phyloP scores from a whole-genome alignment of 495 filamentous ascomycete species.

The Apodospora peruviana region DNA sequence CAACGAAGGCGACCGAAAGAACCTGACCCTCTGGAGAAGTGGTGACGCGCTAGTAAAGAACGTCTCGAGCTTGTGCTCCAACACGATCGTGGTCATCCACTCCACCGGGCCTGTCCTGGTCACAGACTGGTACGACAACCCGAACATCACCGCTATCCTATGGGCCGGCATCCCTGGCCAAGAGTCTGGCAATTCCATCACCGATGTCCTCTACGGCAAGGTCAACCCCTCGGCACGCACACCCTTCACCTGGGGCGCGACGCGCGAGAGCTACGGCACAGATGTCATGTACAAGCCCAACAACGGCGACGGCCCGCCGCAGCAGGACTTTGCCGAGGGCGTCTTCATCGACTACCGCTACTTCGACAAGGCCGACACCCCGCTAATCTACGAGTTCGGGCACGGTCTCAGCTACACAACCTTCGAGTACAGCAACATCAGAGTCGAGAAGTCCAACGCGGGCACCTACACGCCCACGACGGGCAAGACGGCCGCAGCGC shows the following conservation, averaged over 20 bases:
- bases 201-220: constrained; percentile 84
- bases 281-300: constrained; percentile 72
- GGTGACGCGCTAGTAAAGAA: constrained; percentile 74
- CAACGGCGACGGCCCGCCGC: constrained; percentile 63
- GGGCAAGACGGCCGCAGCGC: constrained; percentile 62
- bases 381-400: constrained; percentile 87
- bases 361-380: constrained; percentile 69
- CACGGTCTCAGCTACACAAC: constrained; percentile 86
- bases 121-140: constrained; percentile 68
- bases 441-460: constrained; percentile 47
- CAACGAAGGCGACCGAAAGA: constrained; percentile 86
- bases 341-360: constrained; percentile 91
- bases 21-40: constrained; percentile 82
- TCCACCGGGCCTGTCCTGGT: constrained; percentile 75
- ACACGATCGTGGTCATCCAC: constrained; percentile 92
- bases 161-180: constrained; percentile 93
- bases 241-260: constrained; percentile 82
- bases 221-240: constrained; percentile 81
- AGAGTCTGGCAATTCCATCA: constrained; percentile 85
- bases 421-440: constrained; percentile 72
- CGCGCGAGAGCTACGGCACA: constrained; percentile 66
- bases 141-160: constrained; percentile 90
- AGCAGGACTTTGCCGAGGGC: constrained; percentile 79
- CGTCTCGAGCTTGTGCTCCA: constrained; percentile 72
- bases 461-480: constrained; percentile 59